Base-by-base conservation (phyloP, 2,329 filamentous ascomycete genomes). In the Monascus ruber region DNA sequence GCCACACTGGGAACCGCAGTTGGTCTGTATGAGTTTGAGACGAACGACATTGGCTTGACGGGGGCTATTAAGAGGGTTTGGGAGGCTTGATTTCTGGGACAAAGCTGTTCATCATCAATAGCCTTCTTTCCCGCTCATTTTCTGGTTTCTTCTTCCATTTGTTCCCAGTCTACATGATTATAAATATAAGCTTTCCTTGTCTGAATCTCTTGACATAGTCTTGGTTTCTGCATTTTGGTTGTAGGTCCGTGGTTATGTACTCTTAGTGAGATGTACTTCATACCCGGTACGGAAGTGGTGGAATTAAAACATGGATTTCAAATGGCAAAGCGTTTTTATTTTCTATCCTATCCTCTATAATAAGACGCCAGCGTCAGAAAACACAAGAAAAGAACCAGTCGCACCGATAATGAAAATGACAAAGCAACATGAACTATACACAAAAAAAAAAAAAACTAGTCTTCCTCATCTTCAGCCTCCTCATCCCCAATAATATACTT, bases 11-110 rank as follows among this genome's bases (percentile, higher is more conserved):
- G 85, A 38, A 85, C 88, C 46, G 87, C 84, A 37, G 74, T 94
- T 49, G 88, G 88, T 42, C 74, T 96, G 56, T 98, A 98, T 69
- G 89, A 96, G 66, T 96, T 96, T 56, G 91, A 98, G 79, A 98
- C 91, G 27, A 96, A 95, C 59, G 91, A 98, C 52, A 86, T 98
- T 38, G 91, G 91, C 49, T 64, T 98, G 43, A 94, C 87, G 6
- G 89, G 94, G 73, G 82, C 81, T 27, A 73, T 95, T 50, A 86
- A 83, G 74, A 77, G 83, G 59, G 71, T 96, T 46, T 98, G 91
- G 91, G 85, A 74, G 56, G 89, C 91, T 55, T 65, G 59, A 52
- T 57, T 39, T 38, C 29, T 38, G 33, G 40, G 37, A 42, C 47
- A 52, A 46, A 45, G 50, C 35, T 40, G 38, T 17, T 2, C 17